Percentiles rank a stretch among this genome's conserved stretches.
Evolutionary conservation across 306 rosid species (phyloP).

Genomic region (Canavalia gladiata): DNA sequence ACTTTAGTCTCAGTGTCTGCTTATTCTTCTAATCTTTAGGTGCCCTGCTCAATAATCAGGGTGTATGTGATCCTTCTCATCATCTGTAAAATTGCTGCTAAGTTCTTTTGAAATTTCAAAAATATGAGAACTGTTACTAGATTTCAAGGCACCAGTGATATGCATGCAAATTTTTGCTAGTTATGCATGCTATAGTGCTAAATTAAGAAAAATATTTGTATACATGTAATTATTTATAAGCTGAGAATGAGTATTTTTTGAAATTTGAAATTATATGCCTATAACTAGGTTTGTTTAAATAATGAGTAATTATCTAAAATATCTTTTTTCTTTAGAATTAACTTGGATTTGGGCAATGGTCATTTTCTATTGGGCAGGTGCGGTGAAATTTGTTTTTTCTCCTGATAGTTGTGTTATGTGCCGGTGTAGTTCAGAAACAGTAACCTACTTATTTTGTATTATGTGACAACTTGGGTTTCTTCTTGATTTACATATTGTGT

Average conservation of each 20-base stretch:
- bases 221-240: neutral
- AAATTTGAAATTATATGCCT: neutral
- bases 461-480: neutral
- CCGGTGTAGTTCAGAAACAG: constrained; percentile 4
- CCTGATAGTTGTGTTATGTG: neutral
- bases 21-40: neutral
- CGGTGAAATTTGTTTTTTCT: neutral
- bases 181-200: neutral
- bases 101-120: constrained; percentile 3
- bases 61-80: constrained; percentile 19
- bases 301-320: too few relatives aligned
- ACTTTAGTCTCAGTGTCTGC: neutral
- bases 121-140: neutral
- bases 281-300: neutral
- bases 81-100: neutral
- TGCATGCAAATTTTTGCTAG: neutral
- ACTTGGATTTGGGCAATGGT: too few relatives aligned
- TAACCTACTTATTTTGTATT: neutral
- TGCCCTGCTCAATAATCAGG: neutral
- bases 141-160: neutral
- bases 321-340: too few relatives aligned
- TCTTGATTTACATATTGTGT: too few relatives aligned
- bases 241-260: neutral
- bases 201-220: constrained; percentile 1
- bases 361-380: neutral